Percentiles rank a stretch among this genome's conserved stretches.
These are phyloP conservation scores for Hypoxylon fragiforme DNA, from an alignment of 495 filamentous ascomycete species.

Conservation along the genomic window DNA sequence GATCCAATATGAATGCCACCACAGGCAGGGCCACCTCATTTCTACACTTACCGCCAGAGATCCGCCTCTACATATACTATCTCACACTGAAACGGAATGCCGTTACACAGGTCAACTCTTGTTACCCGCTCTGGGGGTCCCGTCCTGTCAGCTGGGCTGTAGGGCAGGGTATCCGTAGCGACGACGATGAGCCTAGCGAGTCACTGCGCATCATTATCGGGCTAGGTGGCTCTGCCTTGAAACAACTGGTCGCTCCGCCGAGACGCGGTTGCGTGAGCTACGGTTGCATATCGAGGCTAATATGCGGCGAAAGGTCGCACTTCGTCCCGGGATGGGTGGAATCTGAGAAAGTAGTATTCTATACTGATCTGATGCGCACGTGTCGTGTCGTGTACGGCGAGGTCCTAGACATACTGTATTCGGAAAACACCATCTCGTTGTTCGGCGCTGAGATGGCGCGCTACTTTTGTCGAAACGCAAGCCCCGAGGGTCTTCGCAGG, in stretches of 20 bases:
- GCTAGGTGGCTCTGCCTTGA: conserved; percentile 14
- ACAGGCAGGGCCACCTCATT: conserved; percentile 9
- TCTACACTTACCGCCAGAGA: conserved; percentile 21
- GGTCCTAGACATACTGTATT: conserved; percentile 16
- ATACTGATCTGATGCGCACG: conserved; percentile 13
- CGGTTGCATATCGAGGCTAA: conserved; percentile 1
- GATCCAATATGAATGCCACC: not conserved
- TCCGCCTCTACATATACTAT: conserved; percentile 22
- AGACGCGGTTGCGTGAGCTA: conserved; percentile 11
- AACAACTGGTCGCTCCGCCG: conserved; percentile 9
- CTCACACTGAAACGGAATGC: conserved; percentile 1
- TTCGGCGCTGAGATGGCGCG: conserved; percentile 26
- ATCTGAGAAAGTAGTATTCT: not conserved
- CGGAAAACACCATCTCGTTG: conserved; percentile 21
- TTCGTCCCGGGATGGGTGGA: not conserved
- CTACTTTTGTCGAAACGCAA: conserved; percentile 23
- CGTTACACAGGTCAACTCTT: conserved; percentile 5
- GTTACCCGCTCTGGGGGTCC: conserved; percentile 9
- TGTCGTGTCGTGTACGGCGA: conserved; percentile 19
- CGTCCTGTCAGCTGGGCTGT: conserved; percentile 6
- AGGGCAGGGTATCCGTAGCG: conserved; percentile 21
- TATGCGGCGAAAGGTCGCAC: conserved; percentile 13
- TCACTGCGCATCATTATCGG: conserved; percentile 7
- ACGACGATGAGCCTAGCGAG: conserved; percentile 15
- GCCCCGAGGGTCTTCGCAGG: conserved; percentile 23